phyloP scores from a whole-genome alignment of 2,329 filamentous ascomycete genomes.

The Pseudogymnoascus sp. region DNA sequence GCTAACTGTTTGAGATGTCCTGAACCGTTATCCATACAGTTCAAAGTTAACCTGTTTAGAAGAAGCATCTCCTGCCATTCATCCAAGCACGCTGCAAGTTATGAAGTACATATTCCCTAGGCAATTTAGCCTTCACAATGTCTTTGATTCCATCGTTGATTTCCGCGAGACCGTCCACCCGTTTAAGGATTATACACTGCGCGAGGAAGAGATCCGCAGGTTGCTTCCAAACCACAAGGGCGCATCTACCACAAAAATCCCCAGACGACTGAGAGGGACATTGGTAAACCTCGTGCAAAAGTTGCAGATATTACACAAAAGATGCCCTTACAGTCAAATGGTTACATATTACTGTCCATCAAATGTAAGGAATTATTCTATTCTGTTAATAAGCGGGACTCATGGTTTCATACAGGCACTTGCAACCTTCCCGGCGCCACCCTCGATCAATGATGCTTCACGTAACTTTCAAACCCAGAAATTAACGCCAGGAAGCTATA shows the following conservation, averaged over 20 bases:
- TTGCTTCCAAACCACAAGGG: slow-evolving; percentile 14
- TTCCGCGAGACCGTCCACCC: slow-evolving; percentile 59
- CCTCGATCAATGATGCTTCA: neutral
- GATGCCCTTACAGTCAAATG: slow-evolving; percentile 74
- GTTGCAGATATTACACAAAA: slow-evolving; percentile 62
- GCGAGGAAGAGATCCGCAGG: slow-evolving; percentile 68
- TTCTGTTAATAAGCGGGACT: neutral
- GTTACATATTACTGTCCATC: slow-evolving; percentile 73
- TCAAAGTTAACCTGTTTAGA: neutral
- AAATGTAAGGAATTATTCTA: slow-evolving; percentile 29
- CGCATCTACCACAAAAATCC: slow-evolving; percentile 34
- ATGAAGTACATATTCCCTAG: slow-evolving; percentile 92
- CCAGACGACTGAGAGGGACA: slow-evolving; percentile 62
- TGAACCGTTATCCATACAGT: slow-evolving; percentile 58
- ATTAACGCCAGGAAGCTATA: slow-evolving; percentile 12
- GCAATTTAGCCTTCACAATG: slow-evolving; percentile 86
- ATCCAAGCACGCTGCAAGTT: slow-evolving; percentile 56
- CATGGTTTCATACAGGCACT: neutral
- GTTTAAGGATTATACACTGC: slow-evolving; percentile 77
- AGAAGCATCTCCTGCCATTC: slow-evolving; percentile 28
- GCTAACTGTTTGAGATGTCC: slow-evolving; percentile 53
- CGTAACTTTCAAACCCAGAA: slow-evolving; percentile 2
- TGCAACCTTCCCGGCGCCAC: neutral
- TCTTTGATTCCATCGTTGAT: slow-evolving; percentile 69
- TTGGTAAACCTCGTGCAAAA: slow-evolving; percentile 53